Percentiles rank a stretch among this genome's conserved stretches.
Conservation (phyloP, 805 yeast genomes). For the Wickerhamomyces subpelliculosus region DNA sequence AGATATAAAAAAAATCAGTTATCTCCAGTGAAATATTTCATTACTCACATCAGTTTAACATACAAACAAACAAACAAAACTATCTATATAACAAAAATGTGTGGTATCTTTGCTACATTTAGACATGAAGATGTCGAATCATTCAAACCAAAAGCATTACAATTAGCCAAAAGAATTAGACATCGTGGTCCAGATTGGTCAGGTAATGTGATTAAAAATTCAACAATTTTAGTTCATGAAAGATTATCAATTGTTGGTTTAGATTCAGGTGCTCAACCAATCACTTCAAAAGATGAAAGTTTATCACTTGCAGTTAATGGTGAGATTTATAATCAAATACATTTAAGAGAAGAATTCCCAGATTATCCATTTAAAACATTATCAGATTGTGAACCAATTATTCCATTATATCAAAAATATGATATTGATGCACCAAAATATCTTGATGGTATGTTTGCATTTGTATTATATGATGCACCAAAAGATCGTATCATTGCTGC, state of each 20-base stretch:
- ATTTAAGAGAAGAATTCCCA: constrained; percentile 66
- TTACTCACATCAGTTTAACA: too few relatives aligned
- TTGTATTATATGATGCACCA: constrained; percentile 79
- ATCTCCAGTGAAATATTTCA: too few relatives aligned
- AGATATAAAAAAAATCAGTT: too few relatives aligned
- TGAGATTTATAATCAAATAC: constrained; percentile 95
- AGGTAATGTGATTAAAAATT: constrained; percentile 76
- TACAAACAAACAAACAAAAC: too few relatives aligned
- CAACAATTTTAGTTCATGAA: constrained; percentile 86
- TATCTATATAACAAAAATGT: constrained; percentile 42
- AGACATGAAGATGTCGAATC: constrained; percentile 71
- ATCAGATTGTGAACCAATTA: constrained; percentile 96
- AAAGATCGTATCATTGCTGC: constrained; percentile 91
- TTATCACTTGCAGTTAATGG: constrained; percentile 87
- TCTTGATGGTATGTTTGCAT: constrained; percentile 98
- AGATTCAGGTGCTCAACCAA: constrained; percentile 98
- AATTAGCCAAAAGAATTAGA: constrained; percentile 85
- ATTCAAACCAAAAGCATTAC: constrained; percentile 84
- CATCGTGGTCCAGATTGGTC: constrained; percentile 99
- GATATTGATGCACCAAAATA: constrained; percentile 86
- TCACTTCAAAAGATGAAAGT: constrained; percentile 70
- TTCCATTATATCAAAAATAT: constrained; percentile 83
- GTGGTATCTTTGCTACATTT: constrained; percentile 96
- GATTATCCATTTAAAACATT: constrained; percentile 78
- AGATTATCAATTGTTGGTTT: constrained; percentile 96